Base-by-base conservation (phyloP, 1,284 basidiomycete genomes). In the Mycena sp. region DNA sequence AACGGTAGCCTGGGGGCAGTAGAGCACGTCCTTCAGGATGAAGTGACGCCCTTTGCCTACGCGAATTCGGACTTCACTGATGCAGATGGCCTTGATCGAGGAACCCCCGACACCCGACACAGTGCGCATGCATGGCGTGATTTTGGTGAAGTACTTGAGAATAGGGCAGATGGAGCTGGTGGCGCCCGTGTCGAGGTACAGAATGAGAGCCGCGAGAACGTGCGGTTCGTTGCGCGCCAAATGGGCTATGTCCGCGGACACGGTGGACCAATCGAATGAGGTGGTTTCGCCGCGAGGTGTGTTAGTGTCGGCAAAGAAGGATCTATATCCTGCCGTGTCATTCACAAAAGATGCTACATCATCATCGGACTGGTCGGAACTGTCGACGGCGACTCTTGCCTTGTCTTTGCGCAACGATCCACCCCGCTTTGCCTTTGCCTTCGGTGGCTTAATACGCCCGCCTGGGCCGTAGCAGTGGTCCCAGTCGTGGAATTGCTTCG, bases 151-250 rank as follows among this genome's bases (percentile, higher is more conserved):
- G 55, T 57, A 41, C 14, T 57, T 41, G 45, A 49, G 37, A 17
- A 30, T 30, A 1, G 55, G 55, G 19, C 55, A 57, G 37, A 57
- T 57, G 16, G 54, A 58, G 56, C 56, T 58, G 14, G 56, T 58
- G 5, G 56, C 56, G 21, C 56, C 56, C 0, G 56, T 58, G 12
- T 58, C 56, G 0, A 58, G 38, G 56, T 58, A 58, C 4, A 54
- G 38, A 14, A 48, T 56, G 54, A 38, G 30, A 6, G 32, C 32
- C 11, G 48, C 48, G 16, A 32, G 48, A 37, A 32, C 46, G 32
- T 32, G 14, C 6, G 28, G 46, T 30, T 19, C 14, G 19, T 46
- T 46, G 14, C 44, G 44, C 4, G 45, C 45, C 26, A 48, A 29
- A 30, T 48, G 4, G 28, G 46, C 17, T 21, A 28, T 5, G 3